Evolutionary conservation across 768 basidiomycete species (phyloP).

Genomic region (Leccinellum luteum): DNA sequence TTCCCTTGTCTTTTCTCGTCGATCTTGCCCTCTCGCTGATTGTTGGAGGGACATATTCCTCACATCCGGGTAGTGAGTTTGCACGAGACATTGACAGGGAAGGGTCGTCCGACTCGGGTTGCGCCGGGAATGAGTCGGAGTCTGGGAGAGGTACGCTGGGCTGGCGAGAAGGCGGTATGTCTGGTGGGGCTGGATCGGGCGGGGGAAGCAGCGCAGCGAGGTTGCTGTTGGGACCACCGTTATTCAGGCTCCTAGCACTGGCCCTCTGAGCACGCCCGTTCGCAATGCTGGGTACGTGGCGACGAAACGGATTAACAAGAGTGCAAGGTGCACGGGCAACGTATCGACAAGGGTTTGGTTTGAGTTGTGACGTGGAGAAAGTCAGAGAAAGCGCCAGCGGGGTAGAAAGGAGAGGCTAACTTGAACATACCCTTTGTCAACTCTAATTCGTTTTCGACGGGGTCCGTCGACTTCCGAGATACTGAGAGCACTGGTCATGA

Average conservation of each 20-base stretch:
- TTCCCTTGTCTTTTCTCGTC: constrained; percentile 44
- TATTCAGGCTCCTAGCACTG: constrained; percentile 63
- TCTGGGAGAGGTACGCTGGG: constrained; percentile 41
- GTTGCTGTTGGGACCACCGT: constrained; percentile 36
- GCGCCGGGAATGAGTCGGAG: constrained; percentile 50
- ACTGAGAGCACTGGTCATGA: constrained; percentile 63
- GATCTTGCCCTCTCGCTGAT: constrained; percentile 27
- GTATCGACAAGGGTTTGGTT: constrained; percentile 31
- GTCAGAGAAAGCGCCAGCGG: constrained; percentile 23
- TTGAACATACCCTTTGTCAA: constrained; percentile 66
- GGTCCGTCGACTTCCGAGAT: constrained; percentile 58
- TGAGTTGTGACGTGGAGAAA: constrained; percentile 19
- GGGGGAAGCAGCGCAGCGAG: constrained; percentile 20
- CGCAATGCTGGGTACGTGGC: constrained; percentile 41
- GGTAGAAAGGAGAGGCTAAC: constrained; percentile 27
- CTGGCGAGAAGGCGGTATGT: constrained; percentile 36
- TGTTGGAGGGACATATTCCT: constrained; percentile 22
- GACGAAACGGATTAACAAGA: constrained; percentile 11
- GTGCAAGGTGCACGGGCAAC: constrained; percentile 6
- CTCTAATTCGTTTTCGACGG: constrained; percentile 68
- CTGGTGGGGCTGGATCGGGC: constrained; percentile 41
- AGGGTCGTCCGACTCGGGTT: constrained; percentile 58
- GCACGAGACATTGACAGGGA: constrained; percentile 59
- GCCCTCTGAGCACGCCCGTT: constrained; percentile 72
- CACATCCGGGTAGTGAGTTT: constrained; percentile 43